Evolutionary conservation across 495 filamentous ascomycete genomes (phyloP).

Genomic region (Chaetomium tenue): DNA sequence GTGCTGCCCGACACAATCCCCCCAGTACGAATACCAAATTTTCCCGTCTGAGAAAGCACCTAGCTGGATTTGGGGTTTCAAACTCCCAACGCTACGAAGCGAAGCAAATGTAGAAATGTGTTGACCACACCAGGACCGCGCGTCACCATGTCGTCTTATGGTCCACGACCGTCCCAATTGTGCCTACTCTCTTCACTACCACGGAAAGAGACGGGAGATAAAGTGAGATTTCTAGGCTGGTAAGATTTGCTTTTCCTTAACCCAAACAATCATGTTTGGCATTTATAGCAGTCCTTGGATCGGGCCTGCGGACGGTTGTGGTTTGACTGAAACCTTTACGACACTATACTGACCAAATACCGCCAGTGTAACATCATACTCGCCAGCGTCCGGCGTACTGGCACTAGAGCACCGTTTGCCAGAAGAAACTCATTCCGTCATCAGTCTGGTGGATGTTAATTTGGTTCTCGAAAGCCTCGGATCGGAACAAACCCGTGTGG

Average conservation of each 20-base stretch:
- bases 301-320: neutral
- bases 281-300: neutral
- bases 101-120: neutral
- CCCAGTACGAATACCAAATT: too few relatives aligned
- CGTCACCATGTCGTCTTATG: constrained; percentile 48
- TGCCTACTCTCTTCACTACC: constrained; percentile 66
- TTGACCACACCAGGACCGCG: neutral
- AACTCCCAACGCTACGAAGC: neutral
- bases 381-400: constrained; percentile 56
- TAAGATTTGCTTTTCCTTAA: constrained; percentile 47
- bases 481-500: constrained; percentile 62
- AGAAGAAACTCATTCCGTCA: constrained; percentile 34
- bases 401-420: constrained; percentile 67
- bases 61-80: neutral
- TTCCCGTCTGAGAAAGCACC: too few relatives aligned
- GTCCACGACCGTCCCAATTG: constrained; percentile 63
- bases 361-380: constrained; percentile 68
- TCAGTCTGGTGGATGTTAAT: constrained; percentile 65
- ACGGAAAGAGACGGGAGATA: constrained; percentile 56
- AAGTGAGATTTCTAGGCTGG: constrained; percentile 93
- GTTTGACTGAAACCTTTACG: neutral
- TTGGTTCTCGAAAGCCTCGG: constrained; percentile 65
- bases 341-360: constrained; percentile 17
- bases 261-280: neutral
- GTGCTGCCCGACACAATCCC: neutral